A percentile compares a stretch with the other conserved stretches of the same genome.
Conservation (phyloP, 345 rosid genomes). For the Hevea brasiliensis region DNA sequence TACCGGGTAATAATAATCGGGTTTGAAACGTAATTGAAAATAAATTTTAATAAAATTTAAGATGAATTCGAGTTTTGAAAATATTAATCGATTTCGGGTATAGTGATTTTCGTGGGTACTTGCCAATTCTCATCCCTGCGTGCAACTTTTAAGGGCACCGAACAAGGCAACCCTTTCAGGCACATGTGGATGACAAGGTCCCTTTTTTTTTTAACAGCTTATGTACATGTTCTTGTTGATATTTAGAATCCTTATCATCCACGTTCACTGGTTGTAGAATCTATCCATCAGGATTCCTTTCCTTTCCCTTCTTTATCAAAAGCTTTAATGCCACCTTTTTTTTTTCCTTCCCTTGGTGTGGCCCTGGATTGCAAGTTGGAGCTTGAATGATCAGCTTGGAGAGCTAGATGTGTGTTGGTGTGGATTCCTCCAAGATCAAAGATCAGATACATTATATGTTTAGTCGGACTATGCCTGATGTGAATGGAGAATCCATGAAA, state of each 20-base stretch:
- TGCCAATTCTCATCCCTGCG: no score
- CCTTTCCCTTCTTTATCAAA: constrained; percentile 25
- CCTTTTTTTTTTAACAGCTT: not conserved
- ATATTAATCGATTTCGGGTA: no score
- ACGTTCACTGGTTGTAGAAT: constrained; percentile 22
- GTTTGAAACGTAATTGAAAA: no score
- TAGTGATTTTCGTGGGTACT: no score
- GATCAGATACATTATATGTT: not conserved
- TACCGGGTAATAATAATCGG: no score
- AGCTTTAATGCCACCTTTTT: constrained; percentile 16
- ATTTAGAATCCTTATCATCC: constrained; percentile 51
- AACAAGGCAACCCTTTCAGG: not conserved
- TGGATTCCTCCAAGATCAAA: constrained; percentile 18
- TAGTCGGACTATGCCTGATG: constrained; percentile 9
- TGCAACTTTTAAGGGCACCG: not conserved
- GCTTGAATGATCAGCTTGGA: not conserved
- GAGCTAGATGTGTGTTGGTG: not conserved
- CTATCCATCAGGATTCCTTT: constrained; percentile 10
- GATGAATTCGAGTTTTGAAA: no score
- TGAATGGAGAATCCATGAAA: constrained; percentile 27
- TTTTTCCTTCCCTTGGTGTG: not conserved
- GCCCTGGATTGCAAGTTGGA: constrained; percentile 32
- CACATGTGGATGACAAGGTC: not conserved
- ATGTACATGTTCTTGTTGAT: not conserved
- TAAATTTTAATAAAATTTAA: no score